Percentiles rank a stretch among this genome's conserved stretches.
Evolutionary conservation across 2,329 filamentous ascomycete genomes (phyloP).

Genomic region (Colletotrichum somersetense): DNA sequence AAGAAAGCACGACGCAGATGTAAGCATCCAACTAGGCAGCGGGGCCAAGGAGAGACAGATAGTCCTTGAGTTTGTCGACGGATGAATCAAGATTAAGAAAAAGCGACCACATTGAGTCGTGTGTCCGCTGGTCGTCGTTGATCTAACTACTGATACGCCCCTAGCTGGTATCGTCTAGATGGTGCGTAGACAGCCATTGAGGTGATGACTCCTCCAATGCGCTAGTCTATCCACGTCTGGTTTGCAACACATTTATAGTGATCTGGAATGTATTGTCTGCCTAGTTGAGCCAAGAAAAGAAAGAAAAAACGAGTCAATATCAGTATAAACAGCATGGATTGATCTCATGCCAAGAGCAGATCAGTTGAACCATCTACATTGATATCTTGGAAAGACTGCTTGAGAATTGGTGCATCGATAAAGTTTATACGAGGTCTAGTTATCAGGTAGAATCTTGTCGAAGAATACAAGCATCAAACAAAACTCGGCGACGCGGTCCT

Average conservation of each 20-base stretch:
- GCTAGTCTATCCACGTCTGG: too few relatives aligned
- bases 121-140: not conserved
- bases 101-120: not conserved
- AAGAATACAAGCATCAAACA: accelerated
- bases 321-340: not conserved
- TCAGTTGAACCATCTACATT: not conserved
- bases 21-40: not conserved
- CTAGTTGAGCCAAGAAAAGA: not conserved
- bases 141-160: not conserved
- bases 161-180: not conserved
- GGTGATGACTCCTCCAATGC: too few relatives aligned
- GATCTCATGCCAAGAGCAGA: too few relatives aligned
- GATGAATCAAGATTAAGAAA: not conserved
- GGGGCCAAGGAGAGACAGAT: too few relatives aligned
- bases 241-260: too few relatives aligned
- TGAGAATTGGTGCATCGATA: accelerated
- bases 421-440: too few relatives aligned
- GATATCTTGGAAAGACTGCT: too few relatives aligned
- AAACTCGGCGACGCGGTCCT: not conserved
- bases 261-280: too few relatives aligned
- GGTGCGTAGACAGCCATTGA: not conserved
- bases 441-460: not conserved
- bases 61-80: not conserved
- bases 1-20: not conserved
- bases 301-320: not conserved